A percentile compares a stretch with the other conserved stretches of the same genome.
These are phyloP conservation scores for Mortierella hygrophila DNA, from an alignment of 192 early-diverging fungal genomes.

Conservation along the genomic window DNA sequence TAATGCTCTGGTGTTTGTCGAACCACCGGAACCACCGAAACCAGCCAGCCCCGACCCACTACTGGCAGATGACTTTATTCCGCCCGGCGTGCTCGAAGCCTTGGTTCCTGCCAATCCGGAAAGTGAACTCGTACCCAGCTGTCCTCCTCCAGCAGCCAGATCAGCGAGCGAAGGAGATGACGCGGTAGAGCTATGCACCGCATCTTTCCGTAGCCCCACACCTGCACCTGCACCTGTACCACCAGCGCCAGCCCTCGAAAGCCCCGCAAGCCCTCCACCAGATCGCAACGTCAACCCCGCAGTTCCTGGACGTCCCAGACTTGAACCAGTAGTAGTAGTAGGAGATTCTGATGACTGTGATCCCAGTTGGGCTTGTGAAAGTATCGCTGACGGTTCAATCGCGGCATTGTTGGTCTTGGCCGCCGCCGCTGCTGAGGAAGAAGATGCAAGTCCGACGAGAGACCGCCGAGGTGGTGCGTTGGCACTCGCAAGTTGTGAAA, in stretches of 20 bases:
- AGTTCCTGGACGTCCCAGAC: not conserved
- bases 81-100: not conserved
- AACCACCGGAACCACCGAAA: not conserved
- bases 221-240: not conserved
- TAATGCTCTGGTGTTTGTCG: not conserved
- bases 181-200: not conserved
- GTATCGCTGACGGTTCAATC: not conserved
- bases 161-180: not conserved
- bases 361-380: not conserved
- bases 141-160: not conserved
- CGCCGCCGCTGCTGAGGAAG: no score
- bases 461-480: not conserved
- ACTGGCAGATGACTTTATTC: not conserved
- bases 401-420: not conserved
- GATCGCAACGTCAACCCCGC: conserved; percentile 2
- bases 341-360: not conserved
- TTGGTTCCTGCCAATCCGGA: not conserved
- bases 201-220: not conserved
- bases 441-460: not conserved
- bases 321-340: not conserved
- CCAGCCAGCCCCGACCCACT: not conserved
- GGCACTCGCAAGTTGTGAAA: not conserved
- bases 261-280: not conserved
- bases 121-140: not conserved
- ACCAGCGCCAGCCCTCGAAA: not conserved